These are phyloP conservation scores for Penicillium turbatum DNA, from an alignment of 495 filamentous ascomycete species.

Conservation along the genomic window DNA sequence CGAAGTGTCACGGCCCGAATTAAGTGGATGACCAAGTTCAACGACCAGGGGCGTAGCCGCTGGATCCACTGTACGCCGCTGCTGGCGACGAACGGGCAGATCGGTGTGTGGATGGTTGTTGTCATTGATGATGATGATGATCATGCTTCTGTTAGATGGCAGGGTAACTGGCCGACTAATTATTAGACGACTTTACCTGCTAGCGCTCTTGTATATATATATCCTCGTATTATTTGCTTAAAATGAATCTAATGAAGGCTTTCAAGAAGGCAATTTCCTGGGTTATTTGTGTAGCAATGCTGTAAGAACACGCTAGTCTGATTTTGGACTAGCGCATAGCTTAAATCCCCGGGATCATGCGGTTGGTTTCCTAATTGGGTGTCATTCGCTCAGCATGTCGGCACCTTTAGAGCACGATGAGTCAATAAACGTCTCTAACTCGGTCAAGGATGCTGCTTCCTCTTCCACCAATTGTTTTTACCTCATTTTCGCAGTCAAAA, in stretches of 20 bases:
- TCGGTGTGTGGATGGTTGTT: conserved; percentile 62
- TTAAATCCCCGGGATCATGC: background rate
- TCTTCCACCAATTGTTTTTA: too few species aligned
- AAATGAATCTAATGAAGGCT: background rate
- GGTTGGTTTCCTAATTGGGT: background rate
- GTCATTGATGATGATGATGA: conserved; percentile 48
- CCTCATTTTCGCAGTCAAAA: too few species aligned
- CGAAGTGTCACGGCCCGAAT: conserved; percentile 62
- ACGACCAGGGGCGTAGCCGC: conserved; percentile 43
- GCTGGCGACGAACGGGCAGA: conserved; percentile 50
- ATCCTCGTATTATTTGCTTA: background rate
- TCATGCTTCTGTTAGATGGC: conserved; percentile 11
- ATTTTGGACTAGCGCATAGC: background rate
- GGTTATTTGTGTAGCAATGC: background rate
- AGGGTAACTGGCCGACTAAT: conserved; percentile 9
- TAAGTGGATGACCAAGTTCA: conserved; percentile 49
- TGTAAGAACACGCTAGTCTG: background rate
- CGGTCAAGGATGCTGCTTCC: too few species aligned
- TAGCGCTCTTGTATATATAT: background rate
- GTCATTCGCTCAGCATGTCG: background rate
- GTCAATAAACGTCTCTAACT: too few species aligned
- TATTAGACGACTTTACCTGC: background rate
- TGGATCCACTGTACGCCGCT: conserved; percentile 62
- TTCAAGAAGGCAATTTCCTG: too few species aligned
- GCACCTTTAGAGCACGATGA: too few species aligned